Percentiles rank a stretch among this genome's conserved stretches.
Evolutionary conservation across 106 monocot genomes (phyloP).

Genomic region (Posidonia australis): DNA sequence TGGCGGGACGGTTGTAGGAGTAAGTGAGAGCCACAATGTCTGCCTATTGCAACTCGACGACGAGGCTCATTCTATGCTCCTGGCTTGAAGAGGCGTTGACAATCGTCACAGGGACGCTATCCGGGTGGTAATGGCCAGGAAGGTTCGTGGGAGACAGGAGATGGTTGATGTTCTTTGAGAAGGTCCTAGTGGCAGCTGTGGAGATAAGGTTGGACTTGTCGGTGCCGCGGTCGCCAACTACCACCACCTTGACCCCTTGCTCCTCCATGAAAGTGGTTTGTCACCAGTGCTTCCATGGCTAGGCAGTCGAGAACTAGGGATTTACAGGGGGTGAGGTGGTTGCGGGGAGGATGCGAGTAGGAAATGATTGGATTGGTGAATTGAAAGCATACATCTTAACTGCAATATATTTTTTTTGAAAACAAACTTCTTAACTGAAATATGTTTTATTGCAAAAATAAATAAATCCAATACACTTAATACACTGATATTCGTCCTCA

Average conservation of each 20-base stretch:
- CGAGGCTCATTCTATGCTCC: slow-evolving; percentile 45
- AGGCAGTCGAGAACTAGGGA: not conserved
- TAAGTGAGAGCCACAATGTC: slow-evolving; percentile 81
- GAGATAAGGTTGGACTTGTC: slow-evolving; percentile 91
- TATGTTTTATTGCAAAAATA: no score
- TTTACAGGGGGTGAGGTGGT: no score
- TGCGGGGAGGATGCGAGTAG: no score
- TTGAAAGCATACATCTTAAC: no score
- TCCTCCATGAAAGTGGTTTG: slow-evolving; percentile 29
- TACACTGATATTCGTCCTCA: no score
- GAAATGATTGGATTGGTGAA: no score
- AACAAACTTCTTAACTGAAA: no score
- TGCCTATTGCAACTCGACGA: slow-evolving; percentile 53
- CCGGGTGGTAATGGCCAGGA: slow-evolving; percentile 79
- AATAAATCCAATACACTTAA: no score
- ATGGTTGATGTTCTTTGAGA: slow-evolving; percentile 57
- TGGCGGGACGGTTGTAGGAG: slow-evolving; percentile 70
- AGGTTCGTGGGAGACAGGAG: slow-evolving; percentile 71
- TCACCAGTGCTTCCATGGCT: not conserved
- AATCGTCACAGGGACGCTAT: slow-evolving; percentile 88
- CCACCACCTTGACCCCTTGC: slow-evolving; percentile 64
- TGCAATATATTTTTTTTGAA: no score
- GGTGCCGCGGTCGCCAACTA: slow-evolving; percentile 61
- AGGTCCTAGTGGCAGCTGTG: slow-evolving; percentile 65
- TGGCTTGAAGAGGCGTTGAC: slow-evolving; percentile 77